These are phyloP conservation scores for Kluyveromyces sp. DNA, from an alignment of 1,139 yeast genomes.

Conservation along the genomic window DNA sequence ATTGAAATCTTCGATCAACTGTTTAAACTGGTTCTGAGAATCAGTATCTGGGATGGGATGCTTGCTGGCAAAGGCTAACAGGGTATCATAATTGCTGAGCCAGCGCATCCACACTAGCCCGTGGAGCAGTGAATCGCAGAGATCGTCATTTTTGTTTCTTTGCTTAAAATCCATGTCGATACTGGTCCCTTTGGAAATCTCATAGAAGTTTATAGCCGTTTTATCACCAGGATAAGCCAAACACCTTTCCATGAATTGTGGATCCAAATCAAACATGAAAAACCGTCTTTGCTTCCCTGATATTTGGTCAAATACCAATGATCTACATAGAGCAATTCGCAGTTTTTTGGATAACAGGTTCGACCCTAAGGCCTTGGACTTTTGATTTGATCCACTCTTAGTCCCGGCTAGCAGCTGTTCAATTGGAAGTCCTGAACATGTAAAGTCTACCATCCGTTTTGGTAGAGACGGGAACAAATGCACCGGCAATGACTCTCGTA, in stretches of 20 bases:
- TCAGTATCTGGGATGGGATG: neutral
- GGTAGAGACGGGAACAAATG: constrained; percentile 34
- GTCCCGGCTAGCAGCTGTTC: neutral
- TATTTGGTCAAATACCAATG: constrained; percentile 4
- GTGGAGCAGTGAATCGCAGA: constrained; percentile 53
- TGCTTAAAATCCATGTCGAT: constrained; percentile 11
- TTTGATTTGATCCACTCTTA: neutral
- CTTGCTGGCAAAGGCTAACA: neutral
- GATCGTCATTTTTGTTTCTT: constrained; percentile 48
- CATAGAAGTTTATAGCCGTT: constrained; percentile 14
- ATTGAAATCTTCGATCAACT: neutral
- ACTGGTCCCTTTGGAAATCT: constrained; percentile 11
- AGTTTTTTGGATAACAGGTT: constrained; percentile 6
- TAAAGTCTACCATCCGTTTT: constrained; percentile 34
- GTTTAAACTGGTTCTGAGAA: neutral
- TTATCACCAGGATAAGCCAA: constrained; percentile 20
- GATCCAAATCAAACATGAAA: constrained; percentile 2
- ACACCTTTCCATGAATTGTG: neutral
- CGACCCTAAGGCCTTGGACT: neutral
- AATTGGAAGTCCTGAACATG: constrained; percentile 23
- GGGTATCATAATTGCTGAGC: constrained; percentile 22
- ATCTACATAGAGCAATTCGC: constrained; percentile 7
- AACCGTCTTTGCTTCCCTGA: neutral
- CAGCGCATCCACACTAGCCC: constrained; percentile 47
- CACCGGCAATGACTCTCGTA: constrained; percentile 6